Evolutionary conservation across 2,329 filamentous ascomycete species (phyloP), one percentile per base, ranked within the genome.

Genomic region (Arthrobotrys sphaeroides): DNA sequence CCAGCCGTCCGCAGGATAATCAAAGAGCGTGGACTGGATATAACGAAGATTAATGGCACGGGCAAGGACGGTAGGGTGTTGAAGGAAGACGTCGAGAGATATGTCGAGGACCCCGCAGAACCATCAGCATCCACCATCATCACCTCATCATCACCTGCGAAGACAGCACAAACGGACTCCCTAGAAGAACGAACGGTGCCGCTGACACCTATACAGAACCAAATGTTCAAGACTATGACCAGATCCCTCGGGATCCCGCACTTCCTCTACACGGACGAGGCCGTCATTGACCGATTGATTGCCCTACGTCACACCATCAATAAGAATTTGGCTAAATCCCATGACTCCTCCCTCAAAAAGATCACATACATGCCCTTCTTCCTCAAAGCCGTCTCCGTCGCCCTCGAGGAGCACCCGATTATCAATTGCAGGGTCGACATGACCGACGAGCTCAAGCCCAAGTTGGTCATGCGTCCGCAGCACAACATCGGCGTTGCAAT

Each of bases 181-280:
- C 42, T 90, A 91, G 82, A 84, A 64, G 95, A 98, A 83, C 31
- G 57, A 13, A 91, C 89, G 6, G 83, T 90, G 31, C 85, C 88
- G 69, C 85, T 99, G 76, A 92, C 92, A 10, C 90, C 90, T 38
- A 91, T 92, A 12, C 94, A 98, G 84, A 86, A 88, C 38, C 91
- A 93, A 81, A 99, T 99, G 95, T 98, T 97, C 89, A 97, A 96
- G 84, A 88, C 90, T 74, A 99, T 99, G 95, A 97, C 94, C 12
- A 89, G 89, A 72, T 97, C 94, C 1, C 87, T 99, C 77, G 88
- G 84, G 59, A 98, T 97, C 79, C 95, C 95, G 0, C 95, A 98
- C 83, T 97, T 99, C 84, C 88, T 98, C 75, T 99, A 96, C 84
- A 91, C 93, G 40, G 93, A 97, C 83, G 92, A 94, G 81, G 86